Evolutionary conservation across 768 basidiomycete species (phyloP).

Genomic region (Lentinula sp.): DNA sequence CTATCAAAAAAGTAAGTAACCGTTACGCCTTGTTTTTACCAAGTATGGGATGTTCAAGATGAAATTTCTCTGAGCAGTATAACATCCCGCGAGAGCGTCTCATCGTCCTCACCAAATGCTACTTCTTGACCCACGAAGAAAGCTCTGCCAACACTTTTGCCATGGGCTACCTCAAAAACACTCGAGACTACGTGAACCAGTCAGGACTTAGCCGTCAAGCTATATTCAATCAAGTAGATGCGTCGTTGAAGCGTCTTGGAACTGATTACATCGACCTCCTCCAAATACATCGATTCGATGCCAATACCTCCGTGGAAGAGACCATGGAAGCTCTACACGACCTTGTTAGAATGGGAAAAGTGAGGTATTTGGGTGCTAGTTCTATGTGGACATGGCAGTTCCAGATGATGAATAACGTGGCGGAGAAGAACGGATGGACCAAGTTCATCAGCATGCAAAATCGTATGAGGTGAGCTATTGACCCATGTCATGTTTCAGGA

Average conservation of each 20-base stretch:
- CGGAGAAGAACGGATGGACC: constrained; percentile 32
- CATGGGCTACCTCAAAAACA: constrained; percentile 4
- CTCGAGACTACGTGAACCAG: constrained; percentile 13
- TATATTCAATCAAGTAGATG: constrained; percentile 13
- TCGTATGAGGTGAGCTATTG: not conserved
- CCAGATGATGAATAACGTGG: constrained; percentile 29
- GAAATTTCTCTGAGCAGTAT: constrained; percentile 22
- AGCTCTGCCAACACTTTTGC: not conserved
- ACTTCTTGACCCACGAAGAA: not conserved
- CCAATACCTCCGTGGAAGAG: constrained; percentile 22
- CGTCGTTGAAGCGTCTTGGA: constrained; percentile 13
- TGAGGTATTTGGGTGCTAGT: constrained; percentile 26
- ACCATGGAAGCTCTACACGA: constrained; percentile 37
- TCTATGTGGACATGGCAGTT: constrained; percentile 35
- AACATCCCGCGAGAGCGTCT: constrained; percentile 16
- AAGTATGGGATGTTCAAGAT: not conserved
- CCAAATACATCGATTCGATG: constrained; percentile 32
- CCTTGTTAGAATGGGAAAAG: constrained; percentile 29
- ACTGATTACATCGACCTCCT: constrained; percentile 21
- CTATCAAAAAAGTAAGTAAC: not conserved
- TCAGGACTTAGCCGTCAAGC: constrained; percentile 16
- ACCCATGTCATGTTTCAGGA: not conserved
- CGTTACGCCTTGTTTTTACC: not conserved
- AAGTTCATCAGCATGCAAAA: constrained; percentile 45
- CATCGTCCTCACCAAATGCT: constrained; percentile 15